Base-by-base conservation (phyloP, 2,329 filamentous ascomycete species). In the Paradendryphiella salina region DNA sequence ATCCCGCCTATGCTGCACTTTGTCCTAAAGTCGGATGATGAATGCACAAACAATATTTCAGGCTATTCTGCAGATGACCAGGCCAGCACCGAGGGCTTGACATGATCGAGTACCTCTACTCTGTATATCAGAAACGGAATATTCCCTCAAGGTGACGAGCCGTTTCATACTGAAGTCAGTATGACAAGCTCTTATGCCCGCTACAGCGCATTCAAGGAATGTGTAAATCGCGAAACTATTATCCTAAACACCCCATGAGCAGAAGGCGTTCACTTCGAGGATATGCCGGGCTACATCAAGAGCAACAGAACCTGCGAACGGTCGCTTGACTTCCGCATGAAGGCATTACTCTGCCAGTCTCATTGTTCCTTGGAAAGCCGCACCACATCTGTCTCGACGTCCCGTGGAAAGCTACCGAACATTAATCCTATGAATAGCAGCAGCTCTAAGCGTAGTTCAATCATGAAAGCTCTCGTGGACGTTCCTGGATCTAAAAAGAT, bases 231-330 rank as follows among this genome's bases (percentile, higher is more conserved):
- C 1, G 55, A 64, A 15, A 59, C 59, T 5, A 60, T 62, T n/a
- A 26, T 60, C 6, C n/a, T 49, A 10, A 59, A 29, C 40, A 62
- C 57, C 15, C 53, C 61, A 5, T 64, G 57, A 54, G 59, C 61
- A n/a, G 17, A 33, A 3, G 33, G 46, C 6, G 4, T 53, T 10
- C 39, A 52, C 2, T 11, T 15, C 21, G 17, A 15, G 46, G 18
- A 18, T 14, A 17, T 33, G 26, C 5, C 41, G 18, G 20, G 20
- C 13, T 47, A 17, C 26, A 9, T 41, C 6, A n/a, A 41, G 2
- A 21, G 29, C 2, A 55, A 54, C 29, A 20, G 29, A n/a, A 57
- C 60, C 13, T 63, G 57, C 34, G 20, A 42, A 18, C 50, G 49
- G 5, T 57, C 54, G 1, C 32, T 50, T 8, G 38, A 46, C 5